Conservation (phyloP, 2,329 filamentous ascomycete species). For the Ophioceras dolichostomum region DNA sequence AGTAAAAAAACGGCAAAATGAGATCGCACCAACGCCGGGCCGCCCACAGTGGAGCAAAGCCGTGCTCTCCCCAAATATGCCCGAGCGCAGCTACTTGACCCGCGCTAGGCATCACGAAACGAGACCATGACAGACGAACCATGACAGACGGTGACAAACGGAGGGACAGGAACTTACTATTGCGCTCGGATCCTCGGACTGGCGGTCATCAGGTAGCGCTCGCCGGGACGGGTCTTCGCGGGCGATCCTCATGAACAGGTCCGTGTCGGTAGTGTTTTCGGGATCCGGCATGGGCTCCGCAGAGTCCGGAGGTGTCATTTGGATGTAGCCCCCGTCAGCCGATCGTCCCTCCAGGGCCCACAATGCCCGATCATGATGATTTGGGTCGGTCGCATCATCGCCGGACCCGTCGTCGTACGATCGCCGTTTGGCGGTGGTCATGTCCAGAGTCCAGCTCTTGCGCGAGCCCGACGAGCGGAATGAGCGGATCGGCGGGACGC, state of each 20-base stretch:
- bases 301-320: slow-evolving; percentile 28
- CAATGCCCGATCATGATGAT: slow-evolving; percentile 35
- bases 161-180: slow-evolving; percentile 28
- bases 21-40: too few relatives aligned
- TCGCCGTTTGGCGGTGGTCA: slow-evolving; percentile 23
- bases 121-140: slow-evolving; percentile 1
- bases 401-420: slow-evolving; percentile 31
- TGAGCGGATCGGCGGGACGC: slow-evolving; percentile 39
- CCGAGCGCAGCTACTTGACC: slow-evolving; percentile 6
- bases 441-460: slow-evolving; percentile 40
- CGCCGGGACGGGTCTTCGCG: slow-evolving; percentile 35
- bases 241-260: slow-evolving; percentile 47
- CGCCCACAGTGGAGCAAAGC: too few relatives aligned
- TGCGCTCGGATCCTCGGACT: slow-evolving; percentile 23
- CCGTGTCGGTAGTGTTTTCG: slow-evolving; percentile 45
- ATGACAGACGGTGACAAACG: neutral
- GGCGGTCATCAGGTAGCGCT: slow-evolving; percentile 19
- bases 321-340: slow-evolving; percentile 20
- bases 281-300: slow-evolving; percentile 23
- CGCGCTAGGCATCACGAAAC: slow-evolving; percentile 3
- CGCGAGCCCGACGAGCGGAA: slow-evolving; percentile 46
- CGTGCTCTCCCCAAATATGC: neutral
- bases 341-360: slow-evolving; percentile 35
- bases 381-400: slow-evolving; percentile 21
- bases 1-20: too few relatives aligned